A percentile compares a stretch with the other conserved stretches of the same genome.
Conservation (phyloP, 192 early-diverging fungal species). For the Pilobolus umbonatus region DNA sequence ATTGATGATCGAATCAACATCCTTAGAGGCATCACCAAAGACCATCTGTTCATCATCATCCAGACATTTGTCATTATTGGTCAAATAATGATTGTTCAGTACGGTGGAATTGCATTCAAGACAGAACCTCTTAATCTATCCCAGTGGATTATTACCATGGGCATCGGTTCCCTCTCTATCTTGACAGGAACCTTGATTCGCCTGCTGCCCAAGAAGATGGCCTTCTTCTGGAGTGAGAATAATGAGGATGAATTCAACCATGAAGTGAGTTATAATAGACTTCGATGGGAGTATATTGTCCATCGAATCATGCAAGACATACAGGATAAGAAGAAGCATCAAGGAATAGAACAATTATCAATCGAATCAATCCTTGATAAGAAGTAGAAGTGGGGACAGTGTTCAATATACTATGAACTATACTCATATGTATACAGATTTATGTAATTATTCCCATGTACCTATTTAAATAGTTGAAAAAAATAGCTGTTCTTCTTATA, state of each 20-base stretch:
- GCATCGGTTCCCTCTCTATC: constrained; percentile 73
- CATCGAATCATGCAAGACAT: constrained; percentile 10
- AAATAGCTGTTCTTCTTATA: too few species aligned
- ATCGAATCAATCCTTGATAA: too few species aligned
- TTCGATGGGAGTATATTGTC: constrained; percentile 21
- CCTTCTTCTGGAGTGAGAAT: constrained; percentile 16
- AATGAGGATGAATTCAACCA: constrained; percentile 39
- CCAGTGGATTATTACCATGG: constrained; percentile 78
- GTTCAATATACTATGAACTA: too few species aligned
- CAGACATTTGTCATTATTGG: constrained; percentile 63
- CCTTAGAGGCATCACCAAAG: constrained; percentile 73
- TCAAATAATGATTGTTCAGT: constrained; percentile 81
- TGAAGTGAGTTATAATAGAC: constrained; percentile 17
- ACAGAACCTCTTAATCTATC: constrained; percentile 53
- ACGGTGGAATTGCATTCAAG: constrained; percentile 85
- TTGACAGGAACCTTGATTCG: constrained; percentile 67
- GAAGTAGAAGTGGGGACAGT: too few species aligned
- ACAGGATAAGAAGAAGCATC: not conserved
- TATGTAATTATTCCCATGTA: too few species aligned
- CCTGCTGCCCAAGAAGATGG: constrained; percentile 51
- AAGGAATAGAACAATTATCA: too few species aligned
- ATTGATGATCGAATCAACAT: constrained; percentile 81
- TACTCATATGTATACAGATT: too few species aligned
- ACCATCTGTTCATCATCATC: constrained; percentile 76
- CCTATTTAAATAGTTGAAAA: too few species aligned